phyloP scores from a whole-genome alignment of 169 alveolate genomes.

The Ichthyophthirius multifiliis region DNA sequence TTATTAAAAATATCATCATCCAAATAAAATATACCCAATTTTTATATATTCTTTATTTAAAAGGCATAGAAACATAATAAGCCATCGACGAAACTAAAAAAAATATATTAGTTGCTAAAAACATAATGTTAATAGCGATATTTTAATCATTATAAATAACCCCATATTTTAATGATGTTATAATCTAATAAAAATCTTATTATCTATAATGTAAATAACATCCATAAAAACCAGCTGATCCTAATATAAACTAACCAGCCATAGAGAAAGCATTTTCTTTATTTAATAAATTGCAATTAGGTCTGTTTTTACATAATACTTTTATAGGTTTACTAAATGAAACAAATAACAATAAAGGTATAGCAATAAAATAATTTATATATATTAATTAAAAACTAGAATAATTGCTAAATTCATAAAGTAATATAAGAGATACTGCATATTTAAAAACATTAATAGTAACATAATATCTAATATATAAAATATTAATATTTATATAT shows the following conservation, averaged over 20 bases:
- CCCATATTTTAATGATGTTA: not conserved
- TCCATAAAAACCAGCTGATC: not conserved
- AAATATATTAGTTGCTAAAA: not conserved
- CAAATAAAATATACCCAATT: no score
- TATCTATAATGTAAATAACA: not conserved
- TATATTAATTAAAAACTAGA: not conserved
- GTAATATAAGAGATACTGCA: constrained; percentile 12
- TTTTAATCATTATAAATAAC: not conserved
- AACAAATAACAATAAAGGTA: constrained; percentile 9
- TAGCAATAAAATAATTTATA: constrained; percentile 6
- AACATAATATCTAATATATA: not conserved
- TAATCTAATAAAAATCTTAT: not conserved
- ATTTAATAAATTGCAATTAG: not conserved
- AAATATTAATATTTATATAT: no score
- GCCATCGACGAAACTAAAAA: not conserved
- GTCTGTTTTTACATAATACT: not conserved
- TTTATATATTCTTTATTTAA: not conserved
- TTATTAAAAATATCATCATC: no score
- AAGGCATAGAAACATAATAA: not conserved
- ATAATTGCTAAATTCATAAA: constrained; percentile 5
- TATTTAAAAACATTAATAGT: constrained; percentile 19
- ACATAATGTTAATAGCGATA: not conserved
- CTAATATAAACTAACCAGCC: not conserved
- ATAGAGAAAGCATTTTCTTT: not conserved
- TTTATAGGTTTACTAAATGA: constrained; percentile 13